A percentile compares a stretch with the other conserved stretches of the same genome.
These are phyloP conservation scores for Trichothecium sympodiale DNA, from an alignment of 2,329 filamentous ascomycete genomes.

Conservation along the genomic window DNA sequence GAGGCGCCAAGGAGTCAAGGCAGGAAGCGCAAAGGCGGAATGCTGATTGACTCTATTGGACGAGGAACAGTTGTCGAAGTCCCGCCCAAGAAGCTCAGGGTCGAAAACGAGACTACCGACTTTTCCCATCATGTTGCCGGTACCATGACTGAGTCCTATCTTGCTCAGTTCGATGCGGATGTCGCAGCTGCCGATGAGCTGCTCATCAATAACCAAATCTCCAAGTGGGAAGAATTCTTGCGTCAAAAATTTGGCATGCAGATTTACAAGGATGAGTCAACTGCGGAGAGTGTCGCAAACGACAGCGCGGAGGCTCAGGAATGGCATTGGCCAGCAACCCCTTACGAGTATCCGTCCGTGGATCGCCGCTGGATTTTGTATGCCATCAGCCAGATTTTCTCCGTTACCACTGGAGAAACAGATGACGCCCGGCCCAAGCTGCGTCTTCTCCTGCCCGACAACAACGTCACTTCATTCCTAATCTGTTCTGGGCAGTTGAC, in stretches of 20 bases:
- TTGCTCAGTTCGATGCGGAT: conserved; percentile 31
- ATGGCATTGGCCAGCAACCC: conserved; percentile 39
- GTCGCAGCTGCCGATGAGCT: conserved; percentile 35
- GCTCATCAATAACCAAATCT: conserved; percentile 32
- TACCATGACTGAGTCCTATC: conserved; percentile 38
- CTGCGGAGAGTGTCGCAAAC: background rate
- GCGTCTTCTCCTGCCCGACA: conserved; percentile 32
- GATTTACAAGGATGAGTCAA: conserved; percentile 10
- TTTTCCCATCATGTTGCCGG: conserved; percentile 32
- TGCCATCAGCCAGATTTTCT: conserved; percentile 50
- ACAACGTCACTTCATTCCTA: conserved; percentile 47
- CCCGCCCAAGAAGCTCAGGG: conserved; percentile 19
- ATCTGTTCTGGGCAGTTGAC: conserved; percentile 50
- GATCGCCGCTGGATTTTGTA: conserved; percentile 57
- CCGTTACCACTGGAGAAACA: conserved; percentile 34
- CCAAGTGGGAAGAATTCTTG: conserved; percentile 37
- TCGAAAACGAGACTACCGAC: conserved; percentile 15
- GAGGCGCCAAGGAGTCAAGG: conserved; percentile 47
- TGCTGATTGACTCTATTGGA: conserved; percentile 64
- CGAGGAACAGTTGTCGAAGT: conserved; percentile 40
- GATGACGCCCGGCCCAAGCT: conserved; percentile 19
- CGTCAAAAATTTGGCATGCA: conserved; percentile 37
- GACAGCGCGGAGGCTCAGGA: conserved; percentile 20
- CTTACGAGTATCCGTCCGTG: conserved; percentile 37
- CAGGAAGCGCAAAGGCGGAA: conserved; percentile 46